These are phyloP conservation scores for Verticillium tricorpus DNA, from an alignment of 2,329 filamentous ascomycete species.

Conservation along the genomic window DNA sequence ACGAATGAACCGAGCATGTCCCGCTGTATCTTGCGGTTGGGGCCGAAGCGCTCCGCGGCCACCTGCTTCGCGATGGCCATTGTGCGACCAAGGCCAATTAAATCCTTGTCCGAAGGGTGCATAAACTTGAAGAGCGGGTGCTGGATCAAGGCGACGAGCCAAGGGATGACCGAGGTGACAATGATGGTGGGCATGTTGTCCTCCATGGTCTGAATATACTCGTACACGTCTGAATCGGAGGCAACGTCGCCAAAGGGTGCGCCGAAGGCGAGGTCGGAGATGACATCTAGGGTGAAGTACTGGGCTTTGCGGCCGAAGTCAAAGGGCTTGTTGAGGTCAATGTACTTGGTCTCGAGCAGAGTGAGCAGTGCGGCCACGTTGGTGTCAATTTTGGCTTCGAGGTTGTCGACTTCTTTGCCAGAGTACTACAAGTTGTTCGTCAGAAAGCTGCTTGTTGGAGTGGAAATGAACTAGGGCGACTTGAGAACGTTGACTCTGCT, in stretches of 20 bases:
- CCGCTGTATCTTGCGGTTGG: constrained; percentile 32
- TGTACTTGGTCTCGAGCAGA: constrained; percentile 32
- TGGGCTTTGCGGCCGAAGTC: constrained; percentile 43
- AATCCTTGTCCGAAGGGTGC: constrained; percentile 34
- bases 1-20: constrained; percentile 49
- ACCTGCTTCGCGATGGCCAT: constrained; percentile 42
- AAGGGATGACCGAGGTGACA: constrained; percentile 36
- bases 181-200: constrained; percentile 37
- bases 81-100: constrained; percentile 32
- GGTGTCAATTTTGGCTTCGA: constrained; percentile 45
- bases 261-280: constrained; percentile 46
- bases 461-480: too few species aligned
- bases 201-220: constrained; percentile 39
- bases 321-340: constrained; percentile 27
- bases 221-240: constrained; percentile 39
- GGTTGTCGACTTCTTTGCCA: constrained; percentile 45
- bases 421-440: constrained; percentile 28
- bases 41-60: constrained; percentile 39
- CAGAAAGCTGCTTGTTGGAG: neutral
- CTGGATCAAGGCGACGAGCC: constrained; percentile 33
- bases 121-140: constrained; percentile 34
- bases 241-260: constrained; percentile 40
- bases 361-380: constrained; percentile 35
- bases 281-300: constrained; percentile 50
- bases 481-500: neutral